A percentile compares a stretch with the other conserved stretches of the same genome.
These are phyloP conservation scores for Rosa persica DNA, from an alignment of 306 rosid species.

Conservation along the genomic window DNA sequence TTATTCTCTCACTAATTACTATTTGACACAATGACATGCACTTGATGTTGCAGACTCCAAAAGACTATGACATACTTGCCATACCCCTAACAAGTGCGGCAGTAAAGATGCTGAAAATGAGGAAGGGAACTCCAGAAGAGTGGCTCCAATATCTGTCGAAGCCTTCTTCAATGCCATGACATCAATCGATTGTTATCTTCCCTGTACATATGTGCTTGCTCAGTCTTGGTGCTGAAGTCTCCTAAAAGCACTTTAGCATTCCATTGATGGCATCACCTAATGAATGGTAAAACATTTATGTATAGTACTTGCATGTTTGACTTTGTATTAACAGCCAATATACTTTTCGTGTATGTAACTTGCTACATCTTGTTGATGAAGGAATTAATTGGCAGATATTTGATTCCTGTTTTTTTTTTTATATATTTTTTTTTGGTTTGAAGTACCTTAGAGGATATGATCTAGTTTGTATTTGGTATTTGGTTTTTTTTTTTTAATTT, in stretches of 20 bases:
- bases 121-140: conserved; percentile 88
- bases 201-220: conserved; percentile 8
- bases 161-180: conserved; percentile 41
- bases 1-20: background rate
- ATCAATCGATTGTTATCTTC: background rate
- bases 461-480: too few relatives aligned
- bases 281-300: background rate
- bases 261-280: background rate
- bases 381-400: background rate
- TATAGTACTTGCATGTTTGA: background rate
- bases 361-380: background rate
- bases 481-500: too few relatives aligned
- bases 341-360: background rate
- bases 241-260: background rate
- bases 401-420: too few relatives aligned
- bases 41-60: conserved; percentile 66
- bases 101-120: conserved; percentile 57
- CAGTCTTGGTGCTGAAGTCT: background rate
- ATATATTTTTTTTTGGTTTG: too few relatives aligned
- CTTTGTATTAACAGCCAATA: background rate
- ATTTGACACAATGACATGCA: conserved; percentile 15
- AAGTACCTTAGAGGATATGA: too few relatives aligned
- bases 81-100: conserved; percentile 90
- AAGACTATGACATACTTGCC: conserved; percentile 88
- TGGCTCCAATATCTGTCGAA: conserved; percentile 85